These are phyloP conservation scores for Aspergillus melleus DNA, from an alignment of 2,329 filamentous ascomycete species.

Conservation along the genomic window DNA sequence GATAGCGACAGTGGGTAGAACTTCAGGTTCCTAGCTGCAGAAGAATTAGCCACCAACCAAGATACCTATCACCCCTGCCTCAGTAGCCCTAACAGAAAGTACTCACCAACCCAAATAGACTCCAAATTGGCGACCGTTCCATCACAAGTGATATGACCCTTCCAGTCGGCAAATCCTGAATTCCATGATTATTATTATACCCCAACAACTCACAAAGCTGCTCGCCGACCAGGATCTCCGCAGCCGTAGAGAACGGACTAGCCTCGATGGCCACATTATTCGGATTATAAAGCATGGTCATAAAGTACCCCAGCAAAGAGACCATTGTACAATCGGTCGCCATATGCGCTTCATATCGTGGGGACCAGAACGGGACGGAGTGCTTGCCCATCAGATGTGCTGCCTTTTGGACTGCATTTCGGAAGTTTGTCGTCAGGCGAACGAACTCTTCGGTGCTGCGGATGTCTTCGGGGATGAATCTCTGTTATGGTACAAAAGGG, in stretches of 20 bases:
- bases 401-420: conserved; percentile 36
- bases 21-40: conserved; percentile 47
- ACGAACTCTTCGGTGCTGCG: conserved; percentile 5
- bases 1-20: conserved; percentile 48
- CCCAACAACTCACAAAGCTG: conserved; percentile 50
- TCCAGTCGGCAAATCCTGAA: conserved; percentile 15
- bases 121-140: conserved; percentile 52
- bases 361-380: conserved; percentile 47
- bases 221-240: conserved; percentile 48
- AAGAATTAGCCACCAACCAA: not conserved
- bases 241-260: conserved; percentile 47
- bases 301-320: conserved; percentile 48
- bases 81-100: not conserved
- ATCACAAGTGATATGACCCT: conserved; percentile 51
- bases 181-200: conserved; percentile 38
- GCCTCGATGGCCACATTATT: conserved; percentile 52
- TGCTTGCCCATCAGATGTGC: conserved; percentile 43
- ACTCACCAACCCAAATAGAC: conserved; percentile 43
- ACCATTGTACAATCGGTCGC: conserved; percentile 45
- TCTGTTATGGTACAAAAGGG: not conserved
- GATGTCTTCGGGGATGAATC: not conserved
- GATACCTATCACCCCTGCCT: no score
- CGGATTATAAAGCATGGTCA: conserved; percentile 54
- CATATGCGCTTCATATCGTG: conserved; percentile 52
- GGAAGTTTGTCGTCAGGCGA: conserved; percentile 34